Evolutionary conservation across 805 yeast genomes (phyloP).

Genomic region (Lipomyces spencermartinsiae): DNA sequence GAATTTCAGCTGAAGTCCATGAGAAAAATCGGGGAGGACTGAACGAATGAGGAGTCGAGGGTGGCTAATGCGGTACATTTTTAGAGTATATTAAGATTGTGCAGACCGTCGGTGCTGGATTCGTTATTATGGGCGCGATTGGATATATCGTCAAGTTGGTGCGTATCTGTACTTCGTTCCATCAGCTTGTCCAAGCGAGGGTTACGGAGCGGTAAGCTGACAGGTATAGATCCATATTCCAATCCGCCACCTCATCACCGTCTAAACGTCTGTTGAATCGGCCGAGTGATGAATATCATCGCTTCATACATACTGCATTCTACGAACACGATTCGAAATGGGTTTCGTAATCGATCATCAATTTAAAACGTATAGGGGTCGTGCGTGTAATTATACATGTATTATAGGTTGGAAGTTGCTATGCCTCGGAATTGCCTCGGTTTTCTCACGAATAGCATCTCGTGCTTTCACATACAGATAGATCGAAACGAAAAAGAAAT

Average conservation of each 20-base stretch:
- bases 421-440: background rate
- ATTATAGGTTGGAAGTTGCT: background rate
- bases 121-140: constrained; percentile 96
- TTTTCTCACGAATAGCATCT: background rate
- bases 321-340: too few species aligned
- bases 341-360: background rate
- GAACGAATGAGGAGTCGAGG: background rate
- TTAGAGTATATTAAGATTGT: constrained; percentile 83
- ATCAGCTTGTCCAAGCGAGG: background rate
- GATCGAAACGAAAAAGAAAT: too few species aligned
- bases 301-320: too few species aligned
- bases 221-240: constrained; percentile 38
- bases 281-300: too few species aligned
- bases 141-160: constrained; percentile 91
- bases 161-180: constrained; percentile 18
- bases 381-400: background rate
- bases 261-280: constrained; percentile 15
- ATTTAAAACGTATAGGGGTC: background rate
- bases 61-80: background rate
- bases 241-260: constrained; percentile 39
- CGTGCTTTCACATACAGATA: too few species aligned
- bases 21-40: background rate
- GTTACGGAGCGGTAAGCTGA: background rate
- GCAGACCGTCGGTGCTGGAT: constrained; percentile 96
- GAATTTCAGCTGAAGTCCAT: background rate